phyloP scores from a whole-genome alignment of 163 green algal genomes.

The Chlamydomonas reinhardtii region DNA sequence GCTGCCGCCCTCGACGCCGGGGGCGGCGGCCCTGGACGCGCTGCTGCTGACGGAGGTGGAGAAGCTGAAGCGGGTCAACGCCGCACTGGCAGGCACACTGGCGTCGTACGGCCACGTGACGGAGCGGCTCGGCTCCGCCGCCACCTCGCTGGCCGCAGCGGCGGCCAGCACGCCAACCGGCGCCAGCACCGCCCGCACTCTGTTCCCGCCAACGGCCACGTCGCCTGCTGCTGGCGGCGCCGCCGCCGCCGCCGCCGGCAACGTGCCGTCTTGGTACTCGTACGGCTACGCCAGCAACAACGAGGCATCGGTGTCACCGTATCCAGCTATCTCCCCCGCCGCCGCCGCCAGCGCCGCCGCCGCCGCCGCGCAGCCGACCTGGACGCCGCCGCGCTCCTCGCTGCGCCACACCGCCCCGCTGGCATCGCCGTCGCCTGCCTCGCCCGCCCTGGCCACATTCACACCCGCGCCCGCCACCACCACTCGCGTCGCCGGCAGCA shows the following conservation, averaged over 20 bases:
- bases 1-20: neutral
- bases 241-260: neutral
- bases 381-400: no score
- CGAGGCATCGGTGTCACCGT: no score
- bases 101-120: conserved; percentile 25
- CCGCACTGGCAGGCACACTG: neutral
- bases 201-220: neutral
- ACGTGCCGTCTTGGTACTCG: neutral
- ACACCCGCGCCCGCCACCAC: no score
- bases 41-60: conserved; percentile 29
- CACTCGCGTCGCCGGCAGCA: neutral
- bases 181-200: neutral
- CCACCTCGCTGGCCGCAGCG: neutral
- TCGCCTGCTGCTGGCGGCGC: neutral
- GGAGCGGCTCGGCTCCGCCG: neutral
- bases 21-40: neutral
- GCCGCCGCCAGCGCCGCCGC: no score
- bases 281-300: neutral
- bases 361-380: no score
- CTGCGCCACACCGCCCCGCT: no score
- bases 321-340: neutral
- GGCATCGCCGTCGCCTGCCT: no score
- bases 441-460: no score
- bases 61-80: conserved; percentile 28
- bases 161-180: neutral